Percentiles rank a stretch among this genome's conserved stretches.
These are phyloP conservation scores for Kurtzmaniella quercitrusa DNA, from an alignment of 1,139 yeast species.

Conservation along the genomic window DNA sequence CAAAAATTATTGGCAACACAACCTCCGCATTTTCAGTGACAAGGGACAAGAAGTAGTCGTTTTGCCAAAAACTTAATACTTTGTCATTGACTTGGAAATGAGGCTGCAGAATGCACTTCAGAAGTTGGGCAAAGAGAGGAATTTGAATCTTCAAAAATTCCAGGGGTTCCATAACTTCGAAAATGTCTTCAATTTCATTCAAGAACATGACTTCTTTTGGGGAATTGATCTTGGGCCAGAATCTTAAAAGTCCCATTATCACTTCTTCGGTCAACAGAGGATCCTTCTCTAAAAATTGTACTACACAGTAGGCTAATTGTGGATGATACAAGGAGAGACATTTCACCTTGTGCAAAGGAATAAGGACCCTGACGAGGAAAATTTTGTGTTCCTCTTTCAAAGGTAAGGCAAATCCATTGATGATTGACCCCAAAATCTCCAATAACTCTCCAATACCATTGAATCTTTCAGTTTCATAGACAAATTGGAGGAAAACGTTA, in stretches of 20 bases:
- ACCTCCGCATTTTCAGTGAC: conserved; percentile 91
- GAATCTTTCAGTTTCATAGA: conserved; percentile 92
- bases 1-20: conserved; percentile 86
- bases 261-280: conserved; percentile 91
- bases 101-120: conserved; percentile 90
- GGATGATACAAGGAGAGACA: conserved; percentile 89
- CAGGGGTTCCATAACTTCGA: conserved; percentile 91
- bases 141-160: conserved; percentile 91
- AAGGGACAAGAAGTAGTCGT: conserved; percentile 85
- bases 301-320: conserved; percentile 93
- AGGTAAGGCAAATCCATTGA: conserved; percentile 97
- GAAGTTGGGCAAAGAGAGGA: conserved; percentile 88
- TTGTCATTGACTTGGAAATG: conserved; percentile 98
- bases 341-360: conserved; percentile 91
- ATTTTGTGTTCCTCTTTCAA: conserved; percentile 95
- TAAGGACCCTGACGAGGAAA: conserved; percentile 78
- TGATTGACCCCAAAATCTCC: conserved; percentile 92
- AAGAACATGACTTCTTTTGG: conserved; percentile 95
- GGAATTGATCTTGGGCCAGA: conserved; percentile 95
- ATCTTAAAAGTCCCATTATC: conserved; percentile 83
- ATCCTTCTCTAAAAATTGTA: conserved; percentile 93
- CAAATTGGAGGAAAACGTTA: conserved; percentile 88
- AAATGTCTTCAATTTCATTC: conserved; percentile 93
- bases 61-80: conserved; percentile 90
- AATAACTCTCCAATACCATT: conserved; percentile 94